Evolutionary conservation across 2,329 filamentous ascomycete genomes (phyloP), one percentile per base, ranked within the genome.

Genomic region (Aureobasidium melanogenum): DNA sequence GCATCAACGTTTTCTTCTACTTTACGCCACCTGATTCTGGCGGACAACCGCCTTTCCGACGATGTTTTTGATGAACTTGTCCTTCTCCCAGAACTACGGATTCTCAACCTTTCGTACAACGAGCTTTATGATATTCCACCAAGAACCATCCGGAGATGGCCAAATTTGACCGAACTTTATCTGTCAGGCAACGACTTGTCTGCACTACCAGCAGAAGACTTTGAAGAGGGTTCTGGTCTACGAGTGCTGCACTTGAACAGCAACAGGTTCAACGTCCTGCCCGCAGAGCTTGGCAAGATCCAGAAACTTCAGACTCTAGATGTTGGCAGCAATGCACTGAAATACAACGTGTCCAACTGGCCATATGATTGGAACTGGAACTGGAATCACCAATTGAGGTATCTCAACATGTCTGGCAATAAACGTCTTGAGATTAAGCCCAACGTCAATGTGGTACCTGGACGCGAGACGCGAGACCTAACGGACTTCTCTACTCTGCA

Each of bases 281-380:
- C 94, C 2, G 94, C 94, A 9, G 94, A 99, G 71, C 87, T 99
- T 52, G 95, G 91, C 64, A 91, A 96, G 73, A 91, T 96, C 47
- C 89, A 91, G 75, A 94, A 94, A 73, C 82, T 99, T 28, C 87
- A 91, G 5, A 88, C 97, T 54, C 80, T 99, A 55, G 94, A 99
- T 74, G 95, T 95, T 64, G 93, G 92, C 63, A 97, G 89, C 80
- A 99, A 99, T 71, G 86, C 84, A 24, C 80, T 99, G 62, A 99
- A 97, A 74, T 99, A 99, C 82, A 99, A 99, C 72, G 95, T 99
- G 51, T 94, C 91, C 32, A 99, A 99, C 70, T 96, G 96, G 81
- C 94, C 93, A 0, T 99, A 99, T 71, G 94, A 99, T 72, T 99
- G 94, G 94, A 99, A 99, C 69, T 99, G 94, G 94, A 97, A 97